phyloP scores from a whole-genome alignment of 2,329 filamentous ascomycete species.

The Penicillium griseofulvum region DNA sequence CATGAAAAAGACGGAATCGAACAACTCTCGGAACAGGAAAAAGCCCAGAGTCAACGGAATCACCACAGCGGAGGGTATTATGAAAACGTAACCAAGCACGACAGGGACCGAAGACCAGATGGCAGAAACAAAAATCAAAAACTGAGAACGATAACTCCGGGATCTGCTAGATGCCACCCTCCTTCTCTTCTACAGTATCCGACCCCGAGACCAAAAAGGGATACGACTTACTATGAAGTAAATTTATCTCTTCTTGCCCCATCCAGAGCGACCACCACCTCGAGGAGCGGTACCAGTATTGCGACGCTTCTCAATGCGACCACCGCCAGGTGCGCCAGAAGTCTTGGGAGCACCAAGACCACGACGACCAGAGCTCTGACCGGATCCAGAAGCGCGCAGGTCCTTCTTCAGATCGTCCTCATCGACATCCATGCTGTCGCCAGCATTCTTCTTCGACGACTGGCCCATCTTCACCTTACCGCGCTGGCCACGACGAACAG shows the following conservation, averaged over 20 bases:
- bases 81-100: slow-evolving; percentile 11
- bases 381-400: slow-evolving; percentile 17
- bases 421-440: slow-evolving; percentile 47
- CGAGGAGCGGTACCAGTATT: slow-evolving; percentile 19
- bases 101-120: slow-evolving; percentile 11
- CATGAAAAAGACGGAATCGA: slow-evolving; percentile 4
- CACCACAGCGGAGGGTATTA: slow-evolving; percentile 14
- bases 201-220: background rate
- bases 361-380: slow-evolving; percentile 17
- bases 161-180: slow-evolving; percentile 10
- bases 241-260: slow-evolving; percentile 12
- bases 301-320: slow-evolving; percentile 28
- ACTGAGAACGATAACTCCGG: slow-evolving; percentile 5
- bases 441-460: slow-evolving; percentile 36
- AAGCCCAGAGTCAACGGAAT: slow-evolving; percentile 11
- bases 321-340: slow-evolving; percentile 21
- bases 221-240: background rate
- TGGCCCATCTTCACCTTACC: slow-evolving; percentile 61
- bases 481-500: slow-evolving; percentile 57
- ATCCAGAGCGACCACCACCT: slow-evolving; percentile 6
- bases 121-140: slow-evolving; percentile 4
- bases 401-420: slow-evolving; percentile 30
- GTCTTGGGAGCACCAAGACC: slow-evolving; percentile 28
- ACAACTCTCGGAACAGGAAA: slow-evolving; percentile 4
- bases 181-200: background rate